These are phyloP conservation scores for Urtica urens DNA, from an alignment of 306 rosid genomes.

Conservation along the genomic window DNA sequence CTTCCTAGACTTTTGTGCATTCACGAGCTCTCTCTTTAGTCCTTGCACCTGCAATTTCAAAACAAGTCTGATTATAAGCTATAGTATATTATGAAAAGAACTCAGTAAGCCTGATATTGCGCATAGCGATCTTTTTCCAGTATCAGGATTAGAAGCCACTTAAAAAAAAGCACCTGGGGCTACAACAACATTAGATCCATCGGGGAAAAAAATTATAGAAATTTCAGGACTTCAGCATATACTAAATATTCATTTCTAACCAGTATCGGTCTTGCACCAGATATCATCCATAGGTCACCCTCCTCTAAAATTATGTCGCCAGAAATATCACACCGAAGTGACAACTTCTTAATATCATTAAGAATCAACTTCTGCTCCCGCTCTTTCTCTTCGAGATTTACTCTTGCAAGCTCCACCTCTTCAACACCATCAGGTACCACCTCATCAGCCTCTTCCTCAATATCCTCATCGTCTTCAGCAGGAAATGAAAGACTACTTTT, in stretches of 20 bases:
- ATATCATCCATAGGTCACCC: conserved; percentile 82
- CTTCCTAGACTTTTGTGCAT: conserved; percentile 75
- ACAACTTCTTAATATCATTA: conserved; percentile 69
- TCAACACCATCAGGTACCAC: conserved; percentile 98
- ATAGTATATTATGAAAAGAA: neutral
- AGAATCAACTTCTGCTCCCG: conserved; percentile 74
- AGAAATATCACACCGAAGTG: conserved; percentile 47
- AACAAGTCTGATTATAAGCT: conserved; percentile 4
- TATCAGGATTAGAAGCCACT: no score
- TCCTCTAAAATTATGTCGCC: conserved; percentile 58
- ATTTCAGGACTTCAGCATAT: no score
- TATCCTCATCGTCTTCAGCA: conserved; percentile 87
- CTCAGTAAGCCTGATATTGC: neutral
- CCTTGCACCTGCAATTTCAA: conserved; percentile 70
- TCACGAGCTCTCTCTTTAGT: conserved; percentile 67
- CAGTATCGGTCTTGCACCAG: conserved; percentile 60
- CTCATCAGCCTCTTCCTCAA: conserved; percentile 95
- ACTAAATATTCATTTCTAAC: conserved; percentile 47
- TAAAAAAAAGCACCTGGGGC: neutral
- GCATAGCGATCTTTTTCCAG: neutral
- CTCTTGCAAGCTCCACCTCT: conserved; percentile 92
- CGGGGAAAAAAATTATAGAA: neutral
- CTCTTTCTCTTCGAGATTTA: conserved; percentile 74
- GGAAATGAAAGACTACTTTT: conserved; percentile 76
- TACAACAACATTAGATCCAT: neutral